These are phyloP conservation scores for Croton setiger DNA, from an alignment of 441 rosid genomes.

Conservation along the genomic window DNA sequence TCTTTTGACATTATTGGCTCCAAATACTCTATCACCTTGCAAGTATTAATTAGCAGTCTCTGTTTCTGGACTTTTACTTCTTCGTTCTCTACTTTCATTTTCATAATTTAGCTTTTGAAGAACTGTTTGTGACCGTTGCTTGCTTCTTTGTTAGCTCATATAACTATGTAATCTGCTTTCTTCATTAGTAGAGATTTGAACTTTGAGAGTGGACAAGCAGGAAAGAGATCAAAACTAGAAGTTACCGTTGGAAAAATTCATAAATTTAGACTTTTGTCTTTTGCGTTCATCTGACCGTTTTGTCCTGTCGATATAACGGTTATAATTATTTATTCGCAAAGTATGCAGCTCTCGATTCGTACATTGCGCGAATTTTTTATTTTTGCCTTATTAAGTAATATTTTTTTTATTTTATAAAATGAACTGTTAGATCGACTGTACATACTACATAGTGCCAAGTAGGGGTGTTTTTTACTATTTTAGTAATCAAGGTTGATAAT, in stretches of 20 bases:
- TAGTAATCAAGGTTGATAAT: too few species aligned
- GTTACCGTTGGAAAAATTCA: neutral
- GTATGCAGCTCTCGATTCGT: too few species aligned
- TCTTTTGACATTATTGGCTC: constrained; percentile 62
- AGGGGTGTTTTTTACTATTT: too few species aligned
- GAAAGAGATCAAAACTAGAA: too few species aligned
- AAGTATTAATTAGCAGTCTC: constrained; percentile 24
- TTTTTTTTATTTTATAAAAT: too few species aligned
- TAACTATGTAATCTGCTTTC: neutral
- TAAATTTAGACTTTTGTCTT: neutral
- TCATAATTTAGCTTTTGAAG: neutral
- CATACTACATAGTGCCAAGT: too few species aligned
- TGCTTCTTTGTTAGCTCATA: neutral
- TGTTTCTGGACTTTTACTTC: constrained; percentile 34
- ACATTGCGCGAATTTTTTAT: too few species aligned
- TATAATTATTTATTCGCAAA: too few species aligned
- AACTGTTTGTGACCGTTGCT: constrained; percentile 24
- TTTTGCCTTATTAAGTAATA: too few species aligned
- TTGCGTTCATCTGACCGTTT: neutral
- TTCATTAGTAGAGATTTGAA: neutral
- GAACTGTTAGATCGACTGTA: too few species aligned
- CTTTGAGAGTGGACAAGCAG: neutral
- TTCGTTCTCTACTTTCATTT: constrained; percentile 5
- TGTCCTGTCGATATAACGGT: too few species aligned
- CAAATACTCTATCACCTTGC: constrained; percentile 70